A percentile compares a stretch with the other conserved stretches of the same genome.
Conservation (phyloP, 192 early-diverging fungal species). For the Coemansia interrupta region DNA sequence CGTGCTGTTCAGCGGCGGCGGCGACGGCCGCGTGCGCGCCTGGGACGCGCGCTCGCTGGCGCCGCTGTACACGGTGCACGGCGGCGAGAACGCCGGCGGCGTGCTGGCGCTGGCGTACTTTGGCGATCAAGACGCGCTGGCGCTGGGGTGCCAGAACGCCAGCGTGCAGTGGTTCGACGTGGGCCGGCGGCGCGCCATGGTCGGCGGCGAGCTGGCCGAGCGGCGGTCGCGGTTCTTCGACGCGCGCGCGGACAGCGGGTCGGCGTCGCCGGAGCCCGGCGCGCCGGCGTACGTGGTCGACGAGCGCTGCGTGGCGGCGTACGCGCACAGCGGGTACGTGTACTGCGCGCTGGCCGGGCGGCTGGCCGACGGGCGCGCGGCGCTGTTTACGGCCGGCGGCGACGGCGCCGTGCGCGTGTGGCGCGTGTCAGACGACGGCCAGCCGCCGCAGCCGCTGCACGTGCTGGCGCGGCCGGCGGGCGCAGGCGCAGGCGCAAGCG, state of each 20-base stretch:
- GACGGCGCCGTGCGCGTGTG: conserved; percentile 66
- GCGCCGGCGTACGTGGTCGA: conserved; percentile 55
- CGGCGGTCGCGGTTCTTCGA: conserved; percentile 42
- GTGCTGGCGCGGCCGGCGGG: conserved; percentile 24
- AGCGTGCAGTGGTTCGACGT: conserved; percentile 62
- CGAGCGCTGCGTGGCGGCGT: conserved; percentile 54
- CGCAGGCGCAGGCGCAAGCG: not conserved
- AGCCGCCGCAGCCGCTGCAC: conserved; percentile 20
- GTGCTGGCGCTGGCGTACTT: conserved; percentile 66
- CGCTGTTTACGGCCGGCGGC: conserved; percentile 58
- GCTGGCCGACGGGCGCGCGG: conserved; percentile 26
- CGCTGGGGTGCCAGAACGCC: conserved; percentile 75
- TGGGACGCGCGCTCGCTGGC: conserved; percentile 64
- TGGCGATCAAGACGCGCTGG: conserved; percentile 53
- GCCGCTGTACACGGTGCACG: conserved; percentile 62
- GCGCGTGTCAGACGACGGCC: conserved; percentile 8
- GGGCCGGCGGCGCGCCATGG: conserved; percentile 10
- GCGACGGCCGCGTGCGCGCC: conserved; percentile 69
- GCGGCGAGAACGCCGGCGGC: conserved; percentile 68
- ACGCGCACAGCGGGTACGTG: conserved; percentile 74
- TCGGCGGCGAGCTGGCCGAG: conserved; percentile 17
- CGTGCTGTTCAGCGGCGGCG: conserved; percentile 43
- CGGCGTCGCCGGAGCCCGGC: conserved; percentile 20
- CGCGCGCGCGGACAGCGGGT: conserved; percentile 4
- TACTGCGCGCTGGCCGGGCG: conserved; percentile 60